Base-by-base conservation (phyloP, 2,329 filamentous ascomycete genomes). In the Beauveria australis region DNA sequence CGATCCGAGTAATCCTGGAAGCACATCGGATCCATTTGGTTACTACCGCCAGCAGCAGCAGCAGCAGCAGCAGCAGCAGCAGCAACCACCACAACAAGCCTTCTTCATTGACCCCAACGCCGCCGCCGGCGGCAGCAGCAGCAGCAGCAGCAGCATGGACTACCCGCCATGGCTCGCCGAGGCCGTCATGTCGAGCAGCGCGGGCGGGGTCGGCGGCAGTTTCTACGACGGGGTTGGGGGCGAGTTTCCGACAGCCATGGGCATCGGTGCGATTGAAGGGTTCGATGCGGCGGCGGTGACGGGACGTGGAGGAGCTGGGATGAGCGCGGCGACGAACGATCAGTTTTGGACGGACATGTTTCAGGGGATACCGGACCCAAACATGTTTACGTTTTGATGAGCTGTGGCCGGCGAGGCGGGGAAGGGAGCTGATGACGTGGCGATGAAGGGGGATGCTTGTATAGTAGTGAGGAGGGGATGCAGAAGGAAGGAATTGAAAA, bases 341-440 rank as follows among this genome's bases (percentile, higher is more conserved):
- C 72, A 74, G 16, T 77, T 76, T 71, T 71, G 76, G 60, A 73
- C 67, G 9, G 70, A 72, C 53, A 69, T 72, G 60, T 73, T 76
- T 24, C 71, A 73, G 52, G 70, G 69, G 14, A 64, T 76, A 26
- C 73, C 71, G 1, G 70, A 72, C 30, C 63, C 65, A 19, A 69
- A 69, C 55, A 68, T 73, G 59, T 73, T 76, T 64, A 68, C 69
- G n/a, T 72, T 74, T 61, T 74, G 24, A 55, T 5, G 26, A 18
- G n/a, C 10, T n/a, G 5, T 16, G 12, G 33, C 33, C 10, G 30
- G 1, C 4, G 30, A 8, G 10, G 3, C 3, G 24, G 24, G 24
- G 4, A 33, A 12, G 33, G 30, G 30, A 33, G 30, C 1, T 12
- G 30, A 12, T 33, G 30, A 14, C 1, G 33, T 14, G 12, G 2